Evolutionary conservation across 306 rosid species (phyloP), one percentile per base, ranked within the genome.

Genomic region (Corylus heterophylla): DNA sequence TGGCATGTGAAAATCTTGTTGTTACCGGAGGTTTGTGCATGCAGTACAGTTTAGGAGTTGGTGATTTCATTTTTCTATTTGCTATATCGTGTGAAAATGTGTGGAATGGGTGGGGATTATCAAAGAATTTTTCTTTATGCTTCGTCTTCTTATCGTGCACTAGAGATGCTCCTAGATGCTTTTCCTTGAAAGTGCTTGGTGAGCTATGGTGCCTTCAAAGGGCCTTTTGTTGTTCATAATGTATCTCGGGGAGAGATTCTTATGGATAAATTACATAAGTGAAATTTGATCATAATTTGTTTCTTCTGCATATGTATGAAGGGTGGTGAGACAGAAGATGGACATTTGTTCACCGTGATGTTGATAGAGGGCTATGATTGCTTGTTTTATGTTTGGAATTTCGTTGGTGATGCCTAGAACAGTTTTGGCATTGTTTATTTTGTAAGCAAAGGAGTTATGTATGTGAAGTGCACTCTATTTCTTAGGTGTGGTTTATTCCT

Each of bases 321-420:
- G 63, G 10, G 63, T 9, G 12, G n/a, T 63, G 16, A 63, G 69
- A 35, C 44, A 63, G 8, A 63, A 63, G 45, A 5, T 63, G 17
- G 17, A 3, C 69, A 63, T 63, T 63, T 63, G n/a, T 63, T 63
- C 22, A 31, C 45, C 2, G 5, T 31, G 69, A 63, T 14, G 5
- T 63, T 63, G n/a, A 37, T 61, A 63, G 45, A 63, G 44, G 29
- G 69, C n/a, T 31, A 16, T 63, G 45, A n/a, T 31, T 16, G n/a
- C 45, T 63, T 63, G 45, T 63, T 63, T 63, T 31, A 16, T 31
- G 69, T 59, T 59, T 63, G 20, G 44, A 61, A 63, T 63, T 63
- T 13, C 29, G 18, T 62, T 62, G 44, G 69, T 31, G n/a, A 59
- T 59, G 11, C 45, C 42, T 35, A 31, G 44, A 12, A 63, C 69